Evolutionary conservation across 805 yeast species (phyloP).

Genomic region (Yamadazyma takamatsuzukensis): DNA sequence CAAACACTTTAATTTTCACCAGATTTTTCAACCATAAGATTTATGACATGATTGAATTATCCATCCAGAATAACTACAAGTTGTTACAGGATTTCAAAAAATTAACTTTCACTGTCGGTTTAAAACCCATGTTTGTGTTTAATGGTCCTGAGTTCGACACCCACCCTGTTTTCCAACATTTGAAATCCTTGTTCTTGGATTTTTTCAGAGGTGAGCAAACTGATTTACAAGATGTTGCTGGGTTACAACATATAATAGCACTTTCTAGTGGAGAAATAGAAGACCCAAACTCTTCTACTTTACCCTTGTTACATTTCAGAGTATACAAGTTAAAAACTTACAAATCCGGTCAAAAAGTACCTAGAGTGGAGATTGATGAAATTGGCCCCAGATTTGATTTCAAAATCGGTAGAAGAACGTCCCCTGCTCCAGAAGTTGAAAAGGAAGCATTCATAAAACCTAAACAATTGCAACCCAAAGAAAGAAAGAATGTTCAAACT

Average conservation of each 20-base stretch:
- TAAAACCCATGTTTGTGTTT: constrained; percentile 92
- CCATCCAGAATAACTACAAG: constrained; percentile 62
- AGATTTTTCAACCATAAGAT: constrained; percentile 88
- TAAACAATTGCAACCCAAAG: constrained; percentile 74
- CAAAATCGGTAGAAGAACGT: constrained; percentile 80
- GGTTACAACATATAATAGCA: constrained; percentile 86
- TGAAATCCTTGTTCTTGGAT: constrained; percentile 86
- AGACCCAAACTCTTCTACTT: constrained; percentile 63
- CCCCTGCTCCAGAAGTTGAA: constrained; percentile 82
- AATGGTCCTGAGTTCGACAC: constrained; percentile 89
- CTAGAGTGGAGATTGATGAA: constrained; percentile 92
- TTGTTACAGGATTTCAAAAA: constrained; percentile 77
- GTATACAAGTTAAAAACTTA: constrained; percentile 83
- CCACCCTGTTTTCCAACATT: constrained; percentile 79
- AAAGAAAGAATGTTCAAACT: constrained; percentile 82
- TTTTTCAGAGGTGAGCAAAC: constrained; percentile 84
- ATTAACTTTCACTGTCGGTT: constrained; percentile 77
- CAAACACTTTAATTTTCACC: constrained; percentile 81
- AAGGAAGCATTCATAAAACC: constrained; percentile 84
- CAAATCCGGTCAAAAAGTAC: constrained; percentile 81
- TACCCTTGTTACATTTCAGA: constrained; percentile 85
- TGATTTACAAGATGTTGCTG: constrained; percentile 87
- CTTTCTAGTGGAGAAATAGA: constrained; percentile 73
- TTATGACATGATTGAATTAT: constrained; percentile 91
- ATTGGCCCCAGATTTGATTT: constrained; percentile 95